Base-by-base conservation (phyloP, 23 red algal genomes). In the Chondrus crispus region DNA sequence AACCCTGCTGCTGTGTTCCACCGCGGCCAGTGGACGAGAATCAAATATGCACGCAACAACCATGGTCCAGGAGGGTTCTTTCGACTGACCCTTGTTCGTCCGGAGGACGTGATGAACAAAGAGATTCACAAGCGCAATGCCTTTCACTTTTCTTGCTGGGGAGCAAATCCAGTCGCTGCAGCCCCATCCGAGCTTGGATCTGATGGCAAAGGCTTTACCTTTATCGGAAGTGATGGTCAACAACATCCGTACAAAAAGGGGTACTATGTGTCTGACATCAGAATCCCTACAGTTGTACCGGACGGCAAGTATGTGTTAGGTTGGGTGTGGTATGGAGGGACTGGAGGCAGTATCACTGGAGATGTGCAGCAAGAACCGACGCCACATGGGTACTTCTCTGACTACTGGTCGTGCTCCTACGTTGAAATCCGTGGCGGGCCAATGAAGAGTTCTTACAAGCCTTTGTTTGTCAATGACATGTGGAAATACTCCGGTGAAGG, bases 241-340 rank as follows among this genome's bases (percentile, higher is more conserved):
- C 43, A 83, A 41, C 89, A 92, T 35, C 11, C 32, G 13, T 5
- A 0, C 18, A 32, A 19, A 8, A 82, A 82, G 45, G 60, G 29
- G 20, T 92, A 83, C 35, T 82, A 83, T 33, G 45, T n/a, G 35
- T 36, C 49, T 3, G 49, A 92, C 42, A 43, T 92, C 35, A 84
- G 29, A 7, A 93, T 93, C 47, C 89, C 79, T 2, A 39, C 89
- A 2, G 89, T 93, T 7, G 54, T 93, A 53, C 89, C 89, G 32
- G 89, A 93, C 44, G 89, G 89, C 20, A 79, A 84, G 46, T 93
- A 93, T 72, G 89, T 93, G 14, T 79, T 93, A n/a, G 89, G 89
- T 10, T 78, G 80, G 79, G 76, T 68, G 12, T 93, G 89, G 89
- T 93, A 85, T 41, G 89, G 89, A 57, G 87, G 87, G 8, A 73